A percentile compares a stretch with the other conserved stretches of the same genome.
These are phyloP conservation scores for Verticillium zaregamsianum DNA, from an alignment of 2,329 filamentous ascomycete genomes.

Conservation along the genomic window DNA sequence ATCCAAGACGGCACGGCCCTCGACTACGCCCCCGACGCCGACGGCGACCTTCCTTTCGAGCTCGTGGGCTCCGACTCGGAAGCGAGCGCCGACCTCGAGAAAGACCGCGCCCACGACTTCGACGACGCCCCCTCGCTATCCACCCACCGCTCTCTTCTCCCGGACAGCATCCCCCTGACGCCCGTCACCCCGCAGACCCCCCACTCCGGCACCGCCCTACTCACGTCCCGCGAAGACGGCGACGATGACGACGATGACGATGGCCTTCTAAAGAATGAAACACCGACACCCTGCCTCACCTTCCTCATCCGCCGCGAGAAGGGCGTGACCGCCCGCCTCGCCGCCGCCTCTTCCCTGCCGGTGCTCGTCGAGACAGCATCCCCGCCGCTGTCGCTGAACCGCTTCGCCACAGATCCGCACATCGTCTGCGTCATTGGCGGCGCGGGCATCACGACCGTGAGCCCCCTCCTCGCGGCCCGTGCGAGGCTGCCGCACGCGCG, in stretches of 20 bases:
- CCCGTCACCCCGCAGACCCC: background rate
- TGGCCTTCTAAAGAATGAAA: background rate
- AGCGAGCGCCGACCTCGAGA: background rate
- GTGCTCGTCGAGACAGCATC: background rate
- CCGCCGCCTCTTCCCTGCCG: background rate
- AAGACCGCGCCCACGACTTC: background rate
- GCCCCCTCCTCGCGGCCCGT: slow-evolving; percentile 3
- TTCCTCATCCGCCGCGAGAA: slow-evolving; percentile 8
- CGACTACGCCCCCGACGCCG: background rate
- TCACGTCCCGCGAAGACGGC: background rate
- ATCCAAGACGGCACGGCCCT: background rate
- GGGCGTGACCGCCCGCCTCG: slow-evolving; percentile 5
- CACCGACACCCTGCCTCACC: slow-evolving; percentile 2
- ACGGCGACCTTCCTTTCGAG: background rate
- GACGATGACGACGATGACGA: slow-evolving; percentile 1
- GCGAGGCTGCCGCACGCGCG: slow-evolving; percentile 1
- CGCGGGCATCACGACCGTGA: background rate
- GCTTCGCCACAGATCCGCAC: background rate
- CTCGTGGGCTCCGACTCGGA: slow-evolving; percentile 2
- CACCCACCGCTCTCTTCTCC: background rate
- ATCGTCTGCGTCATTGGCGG: background rate
- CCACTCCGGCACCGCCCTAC: background rate
- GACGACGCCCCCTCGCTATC: slow-evolving; percentile 1
- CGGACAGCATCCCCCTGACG: background rate
- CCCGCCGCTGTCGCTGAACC: background rate